Percentiles rank a stretch among this genome's conserved stretches.
These are phyloP conservation scores for Colletotrichum tropicale DNA, from an alignment of 2,329 filamentous ascomycete genomes.

Conservation along the genomic window DNA sequence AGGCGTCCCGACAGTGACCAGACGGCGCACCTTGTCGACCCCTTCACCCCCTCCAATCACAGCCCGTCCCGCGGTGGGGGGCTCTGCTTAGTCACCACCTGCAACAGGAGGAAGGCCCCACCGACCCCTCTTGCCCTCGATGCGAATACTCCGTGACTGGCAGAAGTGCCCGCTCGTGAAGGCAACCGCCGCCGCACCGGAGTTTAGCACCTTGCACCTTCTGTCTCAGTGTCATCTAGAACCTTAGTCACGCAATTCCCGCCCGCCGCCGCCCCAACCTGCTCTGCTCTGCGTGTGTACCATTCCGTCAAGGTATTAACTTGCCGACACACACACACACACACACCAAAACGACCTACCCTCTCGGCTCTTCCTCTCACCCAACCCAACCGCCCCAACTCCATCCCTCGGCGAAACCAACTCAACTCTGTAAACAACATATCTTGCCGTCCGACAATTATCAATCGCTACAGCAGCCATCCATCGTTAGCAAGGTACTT, in stretches of 20 bases:
- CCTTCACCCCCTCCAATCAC: not conserved
- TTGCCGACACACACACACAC: not conserved
- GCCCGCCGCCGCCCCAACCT: not conserved
- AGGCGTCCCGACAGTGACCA: not conserved
- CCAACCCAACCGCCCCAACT: not conserved
- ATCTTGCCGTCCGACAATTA: not conserved
- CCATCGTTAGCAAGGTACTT: not conserved
- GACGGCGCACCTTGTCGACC: not conserved
- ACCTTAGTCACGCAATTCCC: constrained; percentile 18
- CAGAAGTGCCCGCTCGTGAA: not conserved
- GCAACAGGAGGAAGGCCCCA: not conserved
- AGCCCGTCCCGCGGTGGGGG: not conserved
- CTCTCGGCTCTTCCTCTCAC: not conserved
- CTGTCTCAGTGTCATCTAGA: constrained; percentile 5
- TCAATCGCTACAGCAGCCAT: not conserved
- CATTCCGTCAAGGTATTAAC: not conserved
- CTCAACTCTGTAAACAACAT: not conserved
- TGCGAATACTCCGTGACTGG: not conserved
- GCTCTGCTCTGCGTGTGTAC: not conserved
- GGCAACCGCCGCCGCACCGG: not conserved
- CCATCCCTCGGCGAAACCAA: not conserved
- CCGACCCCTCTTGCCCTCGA: constrained; percentile 11
- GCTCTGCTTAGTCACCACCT: not conserved
- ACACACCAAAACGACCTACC: not conserved
- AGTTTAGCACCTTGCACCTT: not conserved